Evolutionary conservation across 495 filamentous ascomycete genomes (phyloP).

Genomic region (Aspergillus hancockii): DNA sequence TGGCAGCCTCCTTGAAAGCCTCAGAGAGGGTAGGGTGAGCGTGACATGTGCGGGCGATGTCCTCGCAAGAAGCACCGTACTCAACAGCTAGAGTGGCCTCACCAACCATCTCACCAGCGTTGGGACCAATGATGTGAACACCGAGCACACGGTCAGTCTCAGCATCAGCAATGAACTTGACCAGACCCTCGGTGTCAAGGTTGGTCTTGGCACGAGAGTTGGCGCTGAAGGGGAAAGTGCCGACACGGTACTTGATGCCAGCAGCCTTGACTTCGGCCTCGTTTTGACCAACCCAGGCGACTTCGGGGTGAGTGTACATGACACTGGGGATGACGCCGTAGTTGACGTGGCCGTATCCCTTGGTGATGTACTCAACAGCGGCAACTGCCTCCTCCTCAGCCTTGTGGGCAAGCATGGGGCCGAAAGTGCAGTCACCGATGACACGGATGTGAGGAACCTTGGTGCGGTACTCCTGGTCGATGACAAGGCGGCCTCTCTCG

Average conservation of each 20-base stretch:
- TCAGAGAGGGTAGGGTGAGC: slow-evolving; percentile 95
- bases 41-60: slow-evolving; percentile 93
- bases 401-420: slow-evolving; percentile 99
- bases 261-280: slow-evolving; percentile 93
- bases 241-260: slow-evolving; percentile 85
- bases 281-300: slow-evolving; percentile 97
- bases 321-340: slow-evolving; percentile 96
- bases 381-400: slow-evolving; percentile 97
- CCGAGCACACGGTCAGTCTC: slow-evolving; percentile 96
- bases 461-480: slow-evolving; percentile 98
- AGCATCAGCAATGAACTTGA: slow-evolving; percentile 96
- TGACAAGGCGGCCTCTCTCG: slow-evolving; percentile 88
- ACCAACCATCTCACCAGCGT: slow-evolving; percentile 98
- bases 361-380: slow-evolving; percentile 93
- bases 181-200: slow-evolving; percentile 91
- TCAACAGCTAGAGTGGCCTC: slow-evolving; percentile 94
- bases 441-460: slow-evolving; percentile 95
- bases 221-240: slow-evolving; percentile 94
- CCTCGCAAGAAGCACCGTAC: slow-evolving; percentile 93
- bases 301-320: slow-evolving; percentile 99
- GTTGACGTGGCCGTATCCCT: slow-evolving; percentile 97
- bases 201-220: slow-evolving; percentile 99
- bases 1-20: slow-evolving; percentile 99
- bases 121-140: slow-evolving; percentile 93
- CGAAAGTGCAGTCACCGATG: slow-evolving; percentile 95